Percentiles rank a stretch among this genome's conserved stretches.
Conservation (phyloP, 441 rosid genomes). For the Croton setiger region DNA sequence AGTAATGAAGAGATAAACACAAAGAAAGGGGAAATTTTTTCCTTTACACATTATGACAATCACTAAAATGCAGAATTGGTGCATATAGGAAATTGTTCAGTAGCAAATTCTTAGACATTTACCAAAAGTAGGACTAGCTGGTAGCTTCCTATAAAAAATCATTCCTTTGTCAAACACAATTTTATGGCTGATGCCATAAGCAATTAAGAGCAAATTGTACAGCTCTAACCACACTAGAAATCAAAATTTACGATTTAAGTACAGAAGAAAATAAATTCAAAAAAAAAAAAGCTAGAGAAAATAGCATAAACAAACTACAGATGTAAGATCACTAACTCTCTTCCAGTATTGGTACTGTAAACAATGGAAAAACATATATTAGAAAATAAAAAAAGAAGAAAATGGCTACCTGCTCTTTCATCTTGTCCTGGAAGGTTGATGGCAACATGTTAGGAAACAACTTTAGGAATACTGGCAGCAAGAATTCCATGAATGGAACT, state of each 20-base stretch:
- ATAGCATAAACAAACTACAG: background rate
- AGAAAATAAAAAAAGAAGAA: background rate
- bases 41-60: background rate
- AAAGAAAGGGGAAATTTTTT: background rate
- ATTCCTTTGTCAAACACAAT: background rate
- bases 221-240: background rate
- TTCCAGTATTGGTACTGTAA: background rate
- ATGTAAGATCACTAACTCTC: background rate
- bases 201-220: background rate
- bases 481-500: conserved; percentile 91
- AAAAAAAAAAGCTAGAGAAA: background rate
- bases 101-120: background rate
- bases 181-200: background rate
- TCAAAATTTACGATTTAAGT: background rate
- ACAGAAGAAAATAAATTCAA: background rate
- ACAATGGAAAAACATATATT: conserved; percentile 1
- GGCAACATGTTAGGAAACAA: conserved; percentile 96
- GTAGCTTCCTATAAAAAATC: background rate
- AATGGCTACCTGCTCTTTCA: conserved; percentile 88
- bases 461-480: conserved; percentile 78
- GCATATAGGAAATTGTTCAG: background rate
- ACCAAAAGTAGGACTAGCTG: background rate
- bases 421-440: conserved; percentile 96
- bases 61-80: background rate
- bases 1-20: background rate